Base-by-base conservation (phyloP, 2,329 filamentous ascomycete genomes). In the Podosphaera fusca region DNA sequence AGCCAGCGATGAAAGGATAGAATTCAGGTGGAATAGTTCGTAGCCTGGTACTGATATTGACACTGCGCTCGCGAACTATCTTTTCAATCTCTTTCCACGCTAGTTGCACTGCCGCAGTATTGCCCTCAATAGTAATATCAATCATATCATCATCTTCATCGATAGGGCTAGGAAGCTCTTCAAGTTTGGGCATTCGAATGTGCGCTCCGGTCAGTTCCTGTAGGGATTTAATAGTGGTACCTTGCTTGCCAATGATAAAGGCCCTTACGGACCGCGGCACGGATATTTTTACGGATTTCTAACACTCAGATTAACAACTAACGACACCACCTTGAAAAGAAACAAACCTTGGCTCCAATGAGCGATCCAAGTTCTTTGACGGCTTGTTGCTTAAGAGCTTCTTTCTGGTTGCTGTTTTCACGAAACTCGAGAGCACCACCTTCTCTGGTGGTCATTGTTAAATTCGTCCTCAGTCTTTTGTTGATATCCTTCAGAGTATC, bases 401-500 rank as follows among this genome's bases (percentile, higher is more conserved):
- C 80, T 59, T 94, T 86, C 59, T 83, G 81, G 58, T 87, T 84
- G 58, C 92, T 90, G 61, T 81, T 84, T 53, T 87, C 88, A 69
- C 90, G 85, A 67, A 98, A 94, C 63, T 83, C 81, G 63, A 88
- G 75, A 42, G 78, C 77, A 30, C 85, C 86, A 61, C 79, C 82
- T 60, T 81, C 77, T n/a, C 82, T 80, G 59, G 79, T 78, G 58
- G 79, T 79, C 75, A 89, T 83, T 63, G 84, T 82, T 63, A 98
- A 80, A 63, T 81, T 86, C 58, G 89, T 88, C 68, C 90, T 88
- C 59, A 87, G 94, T 67, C 84, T 86, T 71, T 84, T 86, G 72
- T 94, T 95, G 71, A 96, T 86, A 62, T 95, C 88, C 68, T 87
- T 85, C 66, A 95, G 74, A 62, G 92, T 82, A 63, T 96, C 90